These are phyloP conservation scores for Fraxinus anomala DNA, from an alignment of 257 asterid genomes.

Conservation along the genomic window DNA sequence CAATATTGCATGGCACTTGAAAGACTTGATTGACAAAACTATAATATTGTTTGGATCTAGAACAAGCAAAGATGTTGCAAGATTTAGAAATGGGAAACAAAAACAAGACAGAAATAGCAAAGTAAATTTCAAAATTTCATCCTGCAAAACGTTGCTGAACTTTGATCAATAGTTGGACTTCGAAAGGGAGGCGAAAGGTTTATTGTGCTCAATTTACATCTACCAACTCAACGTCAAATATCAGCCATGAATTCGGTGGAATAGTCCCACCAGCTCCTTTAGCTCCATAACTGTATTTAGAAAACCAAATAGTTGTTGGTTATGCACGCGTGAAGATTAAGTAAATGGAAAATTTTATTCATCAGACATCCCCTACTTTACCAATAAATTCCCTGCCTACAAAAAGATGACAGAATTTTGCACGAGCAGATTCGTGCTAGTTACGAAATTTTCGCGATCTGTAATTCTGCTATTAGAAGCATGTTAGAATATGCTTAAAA, in stretches of 20 bases:
- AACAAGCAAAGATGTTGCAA: not conserved
- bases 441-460: not conserved
- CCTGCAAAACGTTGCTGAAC: not conserved
- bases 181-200: not conserved
- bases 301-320: not conserved
- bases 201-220: conserved; percentile 47
- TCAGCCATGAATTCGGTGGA: conserved; percentile 84
- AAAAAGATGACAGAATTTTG: not conserved
- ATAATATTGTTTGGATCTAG: not conserved
- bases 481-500: not conserved
- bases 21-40: not conserved
- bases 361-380: not conserved
- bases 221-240: conserved; percentile 85
- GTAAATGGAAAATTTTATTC: not conserved
- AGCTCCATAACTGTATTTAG: conserved; percentile 71
- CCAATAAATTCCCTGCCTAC: not conserved
- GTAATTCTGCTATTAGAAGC: not conserved
- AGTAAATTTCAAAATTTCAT: conserved; percentile 2
- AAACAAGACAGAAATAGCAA: not conserved
- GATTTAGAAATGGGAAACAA: not conserved
- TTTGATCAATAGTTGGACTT: not conserved
- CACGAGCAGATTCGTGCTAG: no score
- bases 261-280: conserved; percentile 60
- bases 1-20: not conserved
- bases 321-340: not conserved